phyloP scores from a whole-genome alignment of 2,329 filamentous ascomycete species.

The Aureobasidium mangrovei region DNA sequence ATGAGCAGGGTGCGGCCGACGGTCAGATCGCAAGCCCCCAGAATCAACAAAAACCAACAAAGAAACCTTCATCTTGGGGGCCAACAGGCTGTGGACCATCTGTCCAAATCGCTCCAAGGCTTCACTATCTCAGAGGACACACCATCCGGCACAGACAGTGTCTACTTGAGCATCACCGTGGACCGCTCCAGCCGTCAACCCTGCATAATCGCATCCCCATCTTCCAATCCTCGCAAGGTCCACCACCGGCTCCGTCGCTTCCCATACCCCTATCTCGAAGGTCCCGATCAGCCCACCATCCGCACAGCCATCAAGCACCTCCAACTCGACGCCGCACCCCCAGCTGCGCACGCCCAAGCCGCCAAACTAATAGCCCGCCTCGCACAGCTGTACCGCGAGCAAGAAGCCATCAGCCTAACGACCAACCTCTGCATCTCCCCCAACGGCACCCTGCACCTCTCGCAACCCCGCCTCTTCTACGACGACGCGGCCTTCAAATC shows the following conservation, averaged over 20 bases:
- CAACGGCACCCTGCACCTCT: slow-evolving; percentile 40
- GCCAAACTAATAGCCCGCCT: slow-evolving; percentile 48
- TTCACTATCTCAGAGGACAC: slow-evolving; percentile 27
- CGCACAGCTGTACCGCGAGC: slow-evolving; percentile 50
- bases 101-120: slow-evolving; percentile 36
- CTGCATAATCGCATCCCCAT: slow-evolving; percentile 54
- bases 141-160: slow-evolving; percentile 21
- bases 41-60: slow-evolving; percentile 28
- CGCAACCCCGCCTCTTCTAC: slow-evolving; percentile 52
- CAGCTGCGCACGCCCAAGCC: slow-evolving; percentile 34
- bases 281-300: slow-evolving; percentile 32
- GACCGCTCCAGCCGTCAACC: slow-evolving; percentile 55
- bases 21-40: background rate
- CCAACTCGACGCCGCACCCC: slow-evolving; percentile 40
- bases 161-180: slow-evolving; percentile 54
- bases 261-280: slow-evolving; percentile 51
- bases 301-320: slow-evolving; percentile 44
- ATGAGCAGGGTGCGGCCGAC: slow-evolving; percentile 26
- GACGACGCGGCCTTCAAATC: slow-evolving; percentile 62
- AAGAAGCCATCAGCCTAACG: slow-evolving; percentile 57
- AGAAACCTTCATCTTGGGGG: slow-evolving; percentile 49
- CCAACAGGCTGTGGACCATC: slow-evolving; percentile 46
- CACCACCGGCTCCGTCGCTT: slow-evolving; percentile 43
- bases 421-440: slow-evolving; percentile 38
- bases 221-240: slow-evolving; percentile 35